Conservation (phyloP, 805 yeast species). For the Saccharomycopsis malanga region DNA sequence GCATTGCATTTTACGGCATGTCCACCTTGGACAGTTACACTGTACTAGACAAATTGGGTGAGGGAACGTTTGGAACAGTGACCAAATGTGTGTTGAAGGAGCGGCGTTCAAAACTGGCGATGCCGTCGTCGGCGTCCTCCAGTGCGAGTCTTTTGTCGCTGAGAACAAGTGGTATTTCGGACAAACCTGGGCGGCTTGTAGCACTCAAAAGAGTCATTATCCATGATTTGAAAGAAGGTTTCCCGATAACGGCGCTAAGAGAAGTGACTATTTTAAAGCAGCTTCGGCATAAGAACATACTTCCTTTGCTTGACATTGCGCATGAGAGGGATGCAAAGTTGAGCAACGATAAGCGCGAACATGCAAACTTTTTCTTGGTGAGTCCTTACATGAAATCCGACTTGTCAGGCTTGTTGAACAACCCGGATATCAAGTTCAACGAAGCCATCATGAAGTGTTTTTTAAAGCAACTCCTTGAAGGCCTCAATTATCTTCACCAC, state of each 20-base stretch:
- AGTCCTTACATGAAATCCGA: slow-evolving; percentile 94
- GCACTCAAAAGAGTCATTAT: slow-evolving; percentile 82
- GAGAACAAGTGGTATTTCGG: slow-evolving; percentile 13
- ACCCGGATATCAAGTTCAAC: slow-evolving; percentile 56
- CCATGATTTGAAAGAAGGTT: slow-evolving; percentile 42
- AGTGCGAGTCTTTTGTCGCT: neutral
- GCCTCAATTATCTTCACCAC: slow-evolving; percentile 73
- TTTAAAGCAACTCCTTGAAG: slow-evolving; percentile 69
- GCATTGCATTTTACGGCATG: slow-evolving; percentile 21
- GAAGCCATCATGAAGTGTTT: slow-evolving; percentile 76
- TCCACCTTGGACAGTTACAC: slow-evolving; percentile 29
- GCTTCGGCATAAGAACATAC: slow-evolving; percentile 61
- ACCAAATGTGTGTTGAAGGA: slow-evolving; percentile 48
- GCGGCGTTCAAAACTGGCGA: neutral
- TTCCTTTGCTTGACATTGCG: slow-evolving; percentile 78
- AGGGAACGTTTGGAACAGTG: slow-evolving; percentile 86
- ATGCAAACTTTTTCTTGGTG: slow-evolving; percentile 63
- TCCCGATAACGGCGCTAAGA: slow-evolving; percentile 92
- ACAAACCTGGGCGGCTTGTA: slow-evolving; percentile 43
- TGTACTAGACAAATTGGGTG: slow-evolving; percentile 48
- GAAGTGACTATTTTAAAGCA: slow-evolving; percentile 80
- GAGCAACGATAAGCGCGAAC: neutral
- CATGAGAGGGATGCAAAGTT: slow-evolving; percentile 8
- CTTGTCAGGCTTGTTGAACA: slow-evolving; percentile 80
- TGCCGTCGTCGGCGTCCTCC: neutral